Conservation (phyloP, 2,329 filamentous ascomycete genomes). For the Chaetomiaceae sp. region DNA sequence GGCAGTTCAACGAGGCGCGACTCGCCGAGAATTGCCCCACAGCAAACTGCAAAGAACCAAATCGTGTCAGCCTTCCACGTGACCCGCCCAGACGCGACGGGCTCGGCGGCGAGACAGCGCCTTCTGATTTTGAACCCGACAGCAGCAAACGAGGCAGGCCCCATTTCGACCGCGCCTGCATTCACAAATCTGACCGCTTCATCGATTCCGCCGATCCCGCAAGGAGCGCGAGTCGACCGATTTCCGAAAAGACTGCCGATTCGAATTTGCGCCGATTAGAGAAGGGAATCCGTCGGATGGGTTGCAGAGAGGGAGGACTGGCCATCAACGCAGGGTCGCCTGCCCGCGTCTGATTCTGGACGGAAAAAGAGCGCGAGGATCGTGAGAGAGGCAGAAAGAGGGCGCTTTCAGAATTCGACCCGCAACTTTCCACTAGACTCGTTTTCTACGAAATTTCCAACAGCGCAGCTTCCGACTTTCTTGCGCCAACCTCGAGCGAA, state of each 20-base stretch:
- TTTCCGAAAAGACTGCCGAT: not conserved
- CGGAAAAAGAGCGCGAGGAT: not conserved
- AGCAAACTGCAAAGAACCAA: not conserved
- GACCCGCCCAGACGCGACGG: conserved; percentile 21
- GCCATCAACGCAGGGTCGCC: conserved; percentile 29
- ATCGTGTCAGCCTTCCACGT: conserved; percentile 10
- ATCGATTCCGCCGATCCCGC: conserved; percentile 10
- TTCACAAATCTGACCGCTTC: not conserved
- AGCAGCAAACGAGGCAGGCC: not conserved
- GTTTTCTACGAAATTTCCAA: too few relatives aligned
- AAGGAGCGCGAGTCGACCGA: not conserved
- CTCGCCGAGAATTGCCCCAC: too few relatives aligned
- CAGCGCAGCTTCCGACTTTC: too few relatives aligned
- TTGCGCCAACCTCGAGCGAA: not conserved
- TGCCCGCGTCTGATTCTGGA: conserved; percentile 12
- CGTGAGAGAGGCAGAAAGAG: too few relatives aligned
- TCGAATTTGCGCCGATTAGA: not conserved
- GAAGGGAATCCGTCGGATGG: conserved; percentile 20
- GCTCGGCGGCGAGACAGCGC: conserved; percentile 15
- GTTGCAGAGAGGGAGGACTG: conserved; percentile 30
- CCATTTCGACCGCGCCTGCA: not conserved
- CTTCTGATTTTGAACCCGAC: conserved; percentile 19
- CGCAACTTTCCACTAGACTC: too few relatives aligned
- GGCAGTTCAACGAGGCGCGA: not conserved
- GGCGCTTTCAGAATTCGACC: too few relatives aligned